phyloP scores from a whole-genome alignment of 2,329 filamentous ascomycete species.

The Exophiala lecanii-corni region DNA sequence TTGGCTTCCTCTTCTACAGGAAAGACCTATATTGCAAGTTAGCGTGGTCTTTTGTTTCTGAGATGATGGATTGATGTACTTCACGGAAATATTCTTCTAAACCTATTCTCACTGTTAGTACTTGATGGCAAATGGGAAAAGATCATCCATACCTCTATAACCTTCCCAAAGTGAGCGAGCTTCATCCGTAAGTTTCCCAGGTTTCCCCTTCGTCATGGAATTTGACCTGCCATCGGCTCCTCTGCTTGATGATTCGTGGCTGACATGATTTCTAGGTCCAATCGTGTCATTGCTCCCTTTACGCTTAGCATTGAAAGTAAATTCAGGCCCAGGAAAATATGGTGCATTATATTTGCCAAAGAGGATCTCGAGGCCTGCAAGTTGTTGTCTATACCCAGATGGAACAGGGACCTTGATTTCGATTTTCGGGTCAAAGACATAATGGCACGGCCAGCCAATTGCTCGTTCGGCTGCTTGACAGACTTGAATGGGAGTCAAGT shows the following conservation, averaged over 20 bases:
- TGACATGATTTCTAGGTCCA: conserved; percentile 6
- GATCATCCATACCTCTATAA: conserved; percentile 64
- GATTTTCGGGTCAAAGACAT: conserved; percentile 68
- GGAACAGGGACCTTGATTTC: conserved; percentile 83
- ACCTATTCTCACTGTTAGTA: background rate
- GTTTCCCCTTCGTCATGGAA: conserved; percentile 8
- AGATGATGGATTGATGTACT: conserved; percentile 6
- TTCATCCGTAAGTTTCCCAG: conserved; percentile 61
- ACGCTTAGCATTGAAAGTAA: conserved; percentile 34
- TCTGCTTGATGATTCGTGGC: background rate
- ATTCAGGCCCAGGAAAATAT: conserved; percentile 60
- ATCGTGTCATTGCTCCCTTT: conserved; percentile 25
- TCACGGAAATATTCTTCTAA: conserved; percentile 93
- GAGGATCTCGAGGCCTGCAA: conserved; percentile 60
- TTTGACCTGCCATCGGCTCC: background rate
- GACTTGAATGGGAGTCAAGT: conserved; percentile 75
- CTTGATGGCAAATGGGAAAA: background rate
- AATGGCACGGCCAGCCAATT: conserved; percentile 70
- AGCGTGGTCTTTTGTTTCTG: background rate
- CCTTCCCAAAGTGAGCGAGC: conserved; percentile 87
- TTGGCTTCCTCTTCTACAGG: conserved; percentile 92
- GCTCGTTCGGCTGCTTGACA: conserved; percentile 76
- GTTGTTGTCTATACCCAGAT: conserved; percentile 79
- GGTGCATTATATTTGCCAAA: conserved; percentile 57
- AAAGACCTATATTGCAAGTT: conserved; percentile 55